Evolutionary conservation across 2,329 filamentous ascomycete genomes (phyloP).

Genomic region (Drechmeria coniospora): DNA sequence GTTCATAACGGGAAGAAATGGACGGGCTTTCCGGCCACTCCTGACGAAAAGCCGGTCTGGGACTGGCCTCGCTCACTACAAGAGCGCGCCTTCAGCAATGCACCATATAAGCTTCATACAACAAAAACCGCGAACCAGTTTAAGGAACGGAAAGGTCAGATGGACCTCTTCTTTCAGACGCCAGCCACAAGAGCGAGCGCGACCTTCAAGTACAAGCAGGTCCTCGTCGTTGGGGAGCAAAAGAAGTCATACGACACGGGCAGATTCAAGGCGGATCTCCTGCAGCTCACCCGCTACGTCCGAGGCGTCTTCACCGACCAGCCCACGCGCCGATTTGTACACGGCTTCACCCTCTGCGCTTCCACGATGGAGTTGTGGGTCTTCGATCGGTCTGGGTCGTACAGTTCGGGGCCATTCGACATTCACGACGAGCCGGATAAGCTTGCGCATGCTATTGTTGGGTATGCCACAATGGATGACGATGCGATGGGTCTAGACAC

Average conservation of each 20-base stretch:
- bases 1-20: conserved; percentile 7
- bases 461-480: too few relatives aligned
- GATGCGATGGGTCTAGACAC: conserved; percentile 6
- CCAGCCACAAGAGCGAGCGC: conserved; percentile 1
- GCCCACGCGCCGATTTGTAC: conserved; percentile 8
- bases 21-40: conserved; percentile 4
- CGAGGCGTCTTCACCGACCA: conserved; percentile 8
- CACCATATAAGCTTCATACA: conserved; percentile 7
- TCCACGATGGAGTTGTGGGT: conserved; percentile 9
- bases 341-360: conserved; percentile 5
- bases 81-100: conserved; percentile 3
- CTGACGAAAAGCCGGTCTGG: conserved; percentile 6
- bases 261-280: conserved; percentile 7
- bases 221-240: conserved; percentile 8
- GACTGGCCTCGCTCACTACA: too few relatives aligned
- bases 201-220: conserved; percentile 8
- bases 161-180: conserved; percentile 8
- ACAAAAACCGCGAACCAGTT: conserved; percentile 7
- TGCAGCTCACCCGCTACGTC: conserved; percentile 8
- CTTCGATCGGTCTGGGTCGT: conserved; percentile 9
- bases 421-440: conserved; percentile 6
- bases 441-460: conserved; percentile 6
- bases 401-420: conserved; percentile 6
- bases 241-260: conserved; percentile 6
- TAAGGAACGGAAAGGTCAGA: conserved; percentile 8